Percentiles rank a stretch among this genome's conserved stretches.
These are phyloP conservation scores for Pichia manshurica DNA, from an alignment of 805 yeast species.

Conservation along the genomic window DNA sequence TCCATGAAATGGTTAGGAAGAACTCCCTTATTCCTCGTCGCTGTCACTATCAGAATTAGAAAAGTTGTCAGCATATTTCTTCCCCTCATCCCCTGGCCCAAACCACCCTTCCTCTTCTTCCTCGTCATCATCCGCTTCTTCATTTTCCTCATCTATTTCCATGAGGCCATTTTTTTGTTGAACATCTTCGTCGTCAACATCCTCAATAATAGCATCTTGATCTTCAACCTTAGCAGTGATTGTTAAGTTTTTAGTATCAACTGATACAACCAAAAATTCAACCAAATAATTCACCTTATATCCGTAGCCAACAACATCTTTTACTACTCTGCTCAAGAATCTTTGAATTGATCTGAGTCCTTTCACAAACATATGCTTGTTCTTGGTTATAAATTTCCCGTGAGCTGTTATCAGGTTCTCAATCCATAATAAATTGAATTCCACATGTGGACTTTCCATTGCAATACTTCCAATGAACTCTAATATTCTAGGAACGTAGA, in stretches of 20 bases:
- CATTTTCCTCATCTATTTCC: constrained; percentile 25
- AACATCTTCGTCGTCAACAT: constrained; percentile 27
- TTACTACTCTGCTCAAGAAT: constrained; percentile 66
- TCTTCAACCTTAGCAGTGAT: constrained; percentile 21
- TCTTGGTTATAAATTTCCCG: constrained; percentile 63
- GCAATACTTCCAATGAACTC: constrained; percentile 63
- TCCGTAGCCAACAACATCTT: constrained; percentile 57
- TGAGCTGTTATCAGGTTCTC: constrained; percentile 61
- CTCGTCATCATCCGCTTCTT: constrained; percentile 30
- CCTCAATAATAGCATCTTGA: constrained; percentile 28
- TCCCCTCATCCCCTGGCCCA: constrained; percentile 28
- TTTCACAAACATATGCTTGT: constrained; percentile 58
- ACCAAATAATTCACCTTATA: constrained; percentile 50
- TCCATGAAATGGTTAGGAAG: no score
- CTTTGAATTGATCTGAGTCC: constrained; percentile 67
- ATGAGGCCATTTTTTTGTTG: constrained; percentile 19
- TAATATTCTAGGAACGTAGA: constrained; percentile 65
- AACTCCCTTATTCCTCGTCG: constrained; percentile 25
- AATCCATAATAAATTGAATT: constrained; percentile 80
- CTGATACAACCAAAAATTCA: constrained; percentile 39
- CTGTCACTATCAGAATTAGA: constrained; percentile 35
- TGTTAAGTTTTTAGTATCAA: constrained; percentile 5
- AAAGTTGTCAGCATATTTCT: constrained; percentile 27
- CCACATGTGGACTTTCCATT: constrained; percentile 74
- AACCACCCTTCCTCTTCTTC: constrained; percentile 33